Percentiles rank a stretch among this genome's conserved stretches.
These are phyloP conservation scores for Acanthamoeba royreba DNA, from an alignment of 208 protist genomes.

Conservation along the genomic window DNA sequence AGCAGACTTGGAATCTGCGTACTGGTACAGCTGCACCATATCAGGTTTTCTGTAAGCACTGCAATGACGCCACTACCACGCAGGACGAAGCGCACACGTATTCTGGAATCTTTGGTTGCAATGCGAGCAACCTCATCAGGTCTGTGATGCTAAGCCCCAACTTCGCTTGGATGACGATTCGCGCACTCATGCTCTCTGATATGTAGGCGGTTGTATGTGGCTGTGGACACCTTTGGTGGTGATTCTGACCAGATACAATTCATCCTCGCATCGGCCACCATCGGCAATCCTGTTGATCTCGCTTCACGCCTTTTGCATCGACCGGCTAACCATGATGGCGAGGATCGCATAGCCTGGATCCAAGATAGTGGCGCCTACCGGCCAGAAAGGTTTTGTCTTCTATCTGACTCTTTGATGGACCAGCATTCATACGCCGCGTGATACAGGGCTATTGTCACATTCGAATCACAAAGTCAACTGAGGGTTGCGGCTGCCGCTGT, in stretches of 20 bases:
- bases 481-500: not conserved
- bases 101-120: not conserved
- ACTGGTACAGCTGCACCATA: too few relatives aligned
- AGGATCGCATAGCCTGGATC: not conserved
- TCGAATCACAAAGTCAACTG: not conserved
- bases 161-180: too few relatives aligned
- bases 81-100: not conserved
- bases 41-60: too few relatives aligned
- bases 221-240: not conserved
- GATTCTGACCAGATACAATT: not conserved
- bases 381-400: not conserved
- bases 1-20: not conserved
- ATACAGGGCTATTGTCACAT: not conserved
- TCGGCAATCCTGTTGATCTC: not conserved
- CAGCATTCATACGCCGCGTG: not conserved
- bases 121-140: not conserved
- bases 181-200: not conserved
- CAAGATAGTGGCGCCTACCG: not conserved
- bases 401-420: not conserved
- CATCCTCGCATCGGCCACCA: not conserved
- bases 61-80: too few relatives aligned
- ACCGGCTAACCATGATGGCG: not conserved
- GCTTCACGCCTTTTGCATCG: not conserved
- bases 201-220: not conserved
- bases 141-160: not conserved